These are phyloP conservation scores for Leishmania tropica DNA, from an alignment of 208 protist species.

Conservation along the genomic window DNA sequence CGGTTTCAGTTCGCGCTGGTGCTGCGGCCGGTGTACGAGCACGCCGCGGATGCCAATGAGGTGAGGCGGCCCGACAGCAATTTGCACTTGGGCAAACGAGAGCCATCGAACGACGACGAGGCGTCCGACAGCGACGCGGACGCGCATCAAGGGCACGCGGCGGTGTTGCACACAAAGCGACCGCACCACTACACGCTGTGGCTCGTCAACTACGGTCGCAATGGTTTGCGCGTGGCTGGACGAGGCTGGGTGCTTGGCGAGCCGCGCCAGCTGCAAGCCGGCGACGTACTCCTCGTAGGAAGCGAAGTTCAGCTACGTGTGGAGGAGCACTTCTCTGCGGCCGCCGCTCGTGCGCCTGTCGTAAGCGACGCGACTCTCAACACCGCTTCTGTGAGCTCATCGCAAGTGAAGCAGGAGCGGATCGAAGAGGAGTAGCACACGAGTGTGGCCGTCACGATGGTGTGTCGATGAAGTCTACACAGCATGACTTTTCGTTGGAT, in stretches of 20 bases:
- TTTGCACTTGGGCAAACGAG: background rate
- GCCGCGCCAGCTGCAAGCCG: slow-evolving; percentile 41
- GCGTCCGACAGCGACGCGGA: slow-evolving; percentile 1
- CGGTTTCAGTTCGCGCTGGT: slow-evolving; percentile 62
- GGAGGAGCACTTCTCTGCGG: slow-evolving; percentile 14
- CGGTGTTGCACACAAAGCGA: slow-evolving; percentile 35
- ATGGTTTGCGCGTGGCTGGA: slow-evolving; percentile 43
- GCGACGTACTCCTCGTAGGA: slow-evolving; percentile 40
- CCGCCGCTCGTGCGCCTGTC: slow-evolving; percentile 6
- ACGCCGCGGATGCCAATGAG: background rate
- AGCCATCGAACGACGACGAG: slow-evolving; percentile 6
- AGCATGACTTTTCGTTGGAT: background rate
- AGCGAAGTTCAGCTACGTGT: slow-evolving; percentile 40
- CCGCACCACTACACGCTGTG: slow-evolving; percentile 45
- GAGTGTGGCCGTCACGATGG: background rate
- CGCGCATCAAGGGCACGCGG: background rate
- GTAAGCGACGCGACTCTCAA: background rate
- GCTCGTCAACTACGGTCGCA: slow-evolving; percentile 79
- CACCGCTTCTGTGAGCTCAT: slow-evolving; percentile 3
- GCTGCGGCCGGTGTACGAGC: slow-evolving; percentile 34
- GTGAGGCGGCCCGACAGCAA: background rate
- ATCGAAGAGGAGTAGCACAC: slow-evolving; percentile 12
- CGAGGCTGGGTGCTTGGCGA: slow-evolving; percentile 41
- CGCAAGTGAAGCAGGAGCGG: slow-evolving; percentile 33
- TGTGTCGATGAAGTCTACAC: background rate